Base-by-base conservation (phyloP, 495 filamentous ascomycete species). In the Penicillium cinerascens region DNA sequence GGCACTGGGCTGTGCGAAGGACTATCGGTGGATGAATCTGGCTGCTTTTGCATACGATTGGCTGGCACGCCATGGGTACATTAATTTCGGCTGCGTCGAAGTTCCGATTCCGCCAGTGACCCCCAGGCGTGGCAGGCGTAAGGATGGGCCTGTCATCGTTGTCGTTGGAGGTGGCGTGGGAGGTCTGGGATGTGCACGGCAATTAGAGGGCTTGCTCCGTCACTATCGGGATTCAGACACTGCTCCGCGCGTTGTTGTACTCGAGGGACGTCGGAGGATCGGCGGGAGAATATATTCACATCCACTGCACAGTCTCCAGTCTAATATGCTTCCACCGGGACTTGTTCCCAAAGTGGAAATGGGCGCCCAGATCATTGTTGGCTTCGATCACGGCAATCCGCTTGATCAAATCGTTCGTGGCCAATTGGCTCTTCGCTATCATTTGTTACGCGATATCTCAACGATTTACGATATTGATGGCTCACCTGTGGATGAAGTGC, bases 221-320 rank as follows among this genome's bases (percentile, higher is more conserved):
- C 91, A 97, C 58, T 87, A 91, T 54, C 78, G 79, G 20, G 81
- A 86, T 44, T 73, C 76, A 42, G 85, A 88, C 57, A 75, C 78
- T 7, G 73, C 79, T 9, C 91, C 92, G 7, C 79, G 78, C 39
- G 83, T 99, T 9, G 72, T 97, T 49, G 76, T 99, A 10, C 75
- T 97, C 1, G 93, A 99, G 73, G 93, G 87, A 25, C 81, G 93
- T 60, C 83, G 84, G 59, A 82, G 93, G 25, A 81, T 99, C 33
- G 93, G 93, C n/a, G 93, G 93, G 23, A 80, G 93, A 52, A 88
- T 99, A 23, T 97, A 97, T 69, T 99, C 93, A 9, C 89, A 92
- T 63, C 83, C 85, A 42, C 76, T 99, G 46, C 78, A 78, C 40
- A 85, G 83, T 27, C 85, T 84, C 53, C 51, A 72, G 21, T 60